Evolutionary conservation across 202 grass and related monocot species (phyloP).

Genomic region (Brachypodium distachyon): DNA sequence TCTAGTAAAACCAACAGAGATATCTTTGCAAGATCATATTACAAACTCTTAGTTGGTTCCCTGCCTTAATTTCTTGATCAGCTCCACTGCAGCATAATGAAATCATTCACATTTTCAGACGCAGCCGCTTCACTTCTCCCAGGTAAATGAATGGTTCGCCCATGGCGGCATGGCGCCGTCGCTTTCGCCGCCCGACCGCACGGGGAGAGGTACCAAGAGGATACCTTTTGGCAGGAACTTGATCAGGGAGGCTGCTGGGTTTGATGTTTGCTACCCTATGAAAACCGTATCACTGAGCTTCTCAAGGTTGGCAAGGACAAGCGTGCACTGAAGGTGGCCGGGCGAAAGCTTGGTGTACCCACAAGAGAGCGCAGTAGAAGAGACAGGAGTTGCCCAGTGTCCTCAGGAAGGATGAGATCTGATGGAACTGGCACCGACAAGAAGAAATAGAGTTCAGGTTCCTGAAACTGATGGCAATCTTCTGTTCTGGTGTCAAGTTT

Average conservation of each 20-base stretch:
- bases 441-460: slow-evolving; percentile 50
- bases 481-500: slow-evolving; percentile 1
- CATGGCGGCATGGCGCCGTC: slow-evolving; percentile 51
- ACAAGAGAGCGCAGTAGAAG: slow-evolving; percentile 99
- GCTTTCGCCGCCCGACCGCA: slow-evolving; percentile 44
- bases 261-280: slow-evolving; percentile 88
- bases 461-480: neutral
- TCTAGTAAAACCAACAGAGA: no score
- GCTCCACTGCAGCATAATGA: no score
- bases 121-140: slow-evolving; percentile 34
- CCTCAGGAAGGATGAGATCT: slow-evolving; percentile 82
- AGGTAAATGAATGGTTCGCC: slow-evolving; percentile 42
- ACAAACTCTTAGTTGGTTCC: no score
- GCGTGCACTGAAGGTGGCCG: slow-evolving; percentile 82
- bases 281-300: slow-evolving; percentile 93
- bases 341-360: slow-evolving; percentile 89
- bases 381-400: slow-evolving; percentile 92
- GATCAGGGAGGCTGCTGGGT: slow-evolving; percentile 95
- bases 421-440: slow-evolving; percentile 43
- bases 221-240: slow-evolving; percentile 60
- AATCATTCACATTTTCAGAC: no score
- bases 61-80: no score
- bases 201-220: slow-evolving; percentile 73
- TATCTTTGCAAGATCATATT: no score
- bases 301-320: slow-evolving; percentile 96